phyloP scores from a whole-genome alignment of 2,329 filamentous ascomycete genomes.

The Pseudogymnoascus sp. region DNA sequence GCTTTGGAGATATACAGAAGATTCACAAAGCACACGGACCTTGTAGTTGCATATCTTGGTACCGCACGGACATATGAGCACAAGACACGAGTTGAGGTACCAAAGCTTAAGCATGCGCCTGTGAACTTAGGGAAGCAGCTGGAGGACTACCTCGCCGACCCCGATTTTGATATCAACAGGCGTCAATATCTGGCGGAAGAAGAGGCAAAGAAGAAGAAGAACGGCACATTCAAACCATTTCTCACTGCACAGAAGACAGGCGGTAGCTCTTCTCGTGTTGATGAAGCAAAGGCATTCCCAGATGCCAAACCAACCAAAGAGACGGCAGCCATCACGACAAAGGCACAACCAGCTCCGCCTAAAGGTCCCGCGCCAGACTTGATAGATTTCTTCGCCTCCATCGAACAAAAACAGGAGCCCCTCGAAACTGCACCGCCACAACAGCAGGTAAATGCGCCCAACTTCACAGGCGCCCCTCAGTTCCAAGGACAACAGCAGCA shows the following conservation, averaged over 20 bases:
- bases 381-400: conserved; percentile 92
- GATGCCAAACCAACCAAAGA: conserved; percentile 24
- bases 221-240: conserved; percentile 39
- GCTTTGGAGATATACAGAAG: conserved; percentile 87
- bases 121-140: conserved; percentile 83
- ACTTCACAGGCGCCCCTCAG: conserved; percentile 26
- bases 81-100: conserved; percentile 87
- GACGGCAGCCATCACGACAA: conserved; percentile 14
- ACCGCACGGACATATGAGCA: conserved; percentile 86
- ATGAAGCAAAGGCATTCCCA: conserved; percentile 21
- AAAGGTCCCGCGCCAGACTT: conserved; percentile 70
- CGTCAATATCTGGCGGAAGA: conserved; percentile 87
- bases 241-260: conserved; percentile 32
- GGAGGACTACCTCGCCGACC: conserved; percentile 89
- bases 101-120: conserved; percentile 94
- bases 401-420: conserved; percentile 78
- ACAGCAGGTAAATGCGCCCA: conserved; percentile 29
- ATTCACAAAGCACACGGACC: conserved; percentile 87
- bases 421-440: conserved; percentile 44
- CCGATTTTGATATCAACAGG: conserved; percentile 90
- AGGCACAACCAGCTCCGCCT: conserved; percentile 38
- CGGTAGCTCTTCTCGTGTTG: conserved; percentile 23
- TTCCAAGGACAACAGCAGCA: conserved; percentile 28
- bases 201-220: conserved; percentile 55
- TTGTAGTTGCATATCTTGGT: conserved; percentile 83